Conservation (phyloP, 2,329 filamentous ascomycete species). For the Elsinoe australis region DNA sequence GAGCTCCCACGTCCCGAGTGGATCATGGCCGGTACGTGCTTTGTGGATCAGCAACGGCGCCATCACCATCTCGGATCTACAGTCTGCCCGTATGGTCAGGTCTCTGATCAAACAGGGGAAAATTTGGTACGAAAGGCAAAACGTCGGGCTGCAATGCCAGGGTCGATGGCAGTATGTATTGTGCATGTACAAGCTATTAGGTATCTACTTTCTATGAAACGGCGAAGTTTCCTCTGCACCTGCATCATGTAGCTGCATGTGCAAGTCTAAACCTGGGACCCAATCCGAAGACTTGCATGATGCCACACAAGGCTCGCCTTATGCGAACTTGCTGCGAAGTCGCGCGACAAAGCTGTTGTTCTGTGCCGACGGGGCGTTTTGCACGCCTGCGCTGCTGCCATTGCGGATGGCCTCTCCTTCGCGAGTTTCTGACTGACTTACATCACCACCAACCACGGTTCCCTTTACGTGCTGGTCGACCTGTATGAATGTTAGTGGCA, state of each 20-base stretch:
- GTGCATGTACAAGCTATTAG: slow-evolving; percentile 5
- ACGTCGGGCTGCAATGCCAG: no score
- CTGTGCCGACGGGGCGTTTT: neutral
- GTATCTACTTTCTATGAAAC: neutral
- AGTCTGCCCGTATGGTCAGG: neutral
- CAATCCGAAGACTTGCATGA: no score
- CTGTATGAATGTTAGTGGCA: neutral
- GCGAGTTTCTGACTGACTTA: slow-evolving; percentile 20
- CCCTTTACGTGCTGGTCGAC: slow-evolving; percentile 35
- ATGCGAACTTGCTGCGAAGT: slow-evolving; percentile 3
- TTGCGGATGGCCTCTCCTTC: slow-evolving; percentile 19
- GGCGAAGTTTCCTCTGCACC: neutral
- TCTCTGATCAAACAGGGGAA: neutral
- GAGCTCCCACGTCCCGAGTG: neutral
- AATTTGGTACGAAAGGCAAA: neutral
- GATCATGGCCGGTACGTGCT: slow-evolving; percentile 10
- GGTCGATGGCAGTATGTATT: neutral
- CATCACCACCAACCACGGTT: slow-evolving; percentile 33
- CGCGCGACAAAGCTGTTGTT: neutral
- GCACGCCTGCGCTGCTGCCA: neutral
- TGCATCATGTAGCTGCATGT: neutral
- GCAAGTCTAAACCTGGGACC: neutral
- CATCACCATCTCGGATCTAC: slow-evolving; percentile 7
- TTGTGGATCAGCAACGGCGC: slow-evolving; percentile 12
- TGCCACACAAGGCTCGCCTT: no score